Evolutionary conservation across 371 early-diverging fungal genomes (phyloP), one percentile per base, ranked within the genome.

Genomic region (Encephalitozoon intestinalis): DNA sequence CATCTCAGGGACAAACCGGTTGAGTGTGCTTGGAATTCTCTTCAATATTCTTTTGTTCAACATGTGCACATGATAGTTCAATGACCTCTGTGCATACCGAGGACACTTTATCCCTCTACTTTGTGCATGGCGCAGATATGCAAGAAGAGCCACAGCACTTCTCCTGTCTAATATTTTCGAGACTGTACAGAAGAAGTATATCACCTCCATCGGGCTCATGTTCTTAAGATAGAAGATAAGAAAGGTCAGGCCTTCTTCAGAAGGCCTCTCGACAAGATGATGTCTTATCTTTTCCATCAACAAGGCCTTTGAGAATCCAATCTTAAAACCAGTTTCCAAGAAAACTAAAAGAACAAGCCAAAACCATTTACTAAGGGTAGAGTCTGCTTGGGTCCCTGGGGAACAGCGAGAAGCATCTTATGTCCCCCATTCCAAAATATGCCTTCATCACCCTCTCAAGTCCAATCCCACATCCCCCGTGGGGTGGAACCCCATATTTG

Each of bases 321-420:
- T 15, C n/a, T 58, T 34, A 58, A 58, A 34, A n/a, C n/a, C n/a
- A 8, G 34, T 21, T 3, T 46, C 0, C 18, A 1, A 58, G 28
- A 58, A 58, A 53, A 58, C 30, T 58, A 58, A 5, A 15, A 21
- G 34, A 18, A 31, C 26, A 28, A 58, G 21, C 58, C 15, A 11
- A n/a, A 1, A n/a, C 18, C 11, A 44, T 77, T 67, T 54, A 49
- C 21, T 89, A 97, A 40, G 98, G 98, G 67, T 88, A 88, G 41
- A 96, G 86, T 78, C 97, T 92, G 86, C 89, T 90, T 76, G 99
- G 97, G 84, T 97, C 97, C 81, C 99, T 91, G 49, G 99, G 99
- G 91, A 96, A 99, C 85, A 97, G 84, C 54, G 91, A 91, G 51
- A 92, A 89, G 81, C 91, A 90, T 74, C 97, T 90, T 84, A 99